Base-by-base conservation (phyloP, 805 yeast genomes). In the Candida methanosorbosa region DNA sequence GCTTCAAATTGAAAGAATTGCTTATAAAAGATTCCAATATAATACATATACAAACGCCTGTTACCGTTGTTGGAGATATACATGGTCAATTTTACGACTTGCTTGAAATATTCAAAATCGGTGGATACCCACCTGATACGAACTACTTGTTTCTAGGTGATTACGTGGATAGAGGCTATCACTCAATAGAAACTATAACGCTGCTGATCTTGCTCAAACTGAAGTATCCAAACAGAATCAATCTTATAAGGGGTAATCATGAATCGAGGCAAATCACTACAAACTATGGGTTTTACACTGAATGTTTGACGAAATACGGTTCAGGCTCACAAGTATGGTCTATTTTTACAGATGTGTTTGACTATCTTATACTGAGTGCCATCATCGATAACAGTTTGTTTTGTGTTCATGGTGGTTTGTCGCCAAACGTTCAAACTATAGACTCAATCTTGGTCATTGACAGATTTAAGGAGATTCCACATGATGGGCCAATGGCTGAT, bases 401-500 rank as follows among this genome's bases (percentile, higher is more conserved):
- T 56, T 94, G 97, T 47, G 90, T 90, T 4, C 99, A 92, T 53
- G 99, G 99, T 4, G 98, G 98, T 0, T 61, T 92, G 5, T 84
- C 95, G 4, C 99, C 99, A 0, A 84, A 87, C 42, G 85, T 94
- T 31, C 97, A 90, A 52, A 83, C 92, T 7, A 70, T 92, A 17
- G 97, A 92, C 53, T 97, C 94, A 44, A 85, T 92, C 34, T 69
- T 82, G 42, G 78, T 92, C 13, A 79, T 94, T 8, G 98, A 92
- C 57, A 57, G 99, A 39, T 90, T 87, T 53, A 75, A 79, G 44
- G 99, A 92, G 55, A 86, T 94, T 11, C 99, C 99, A 0, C 98
- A 94, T 48, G 98, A 92, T 55, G 99, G 99, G 0, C 95, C 97
- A 13, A 92, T 92, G 97, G 98, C 98, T 1, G 99, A 92, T 56